phyloP scores from a whole-genome alignment of 169 alveolate genomes.

The Theileria equi region DNA sequence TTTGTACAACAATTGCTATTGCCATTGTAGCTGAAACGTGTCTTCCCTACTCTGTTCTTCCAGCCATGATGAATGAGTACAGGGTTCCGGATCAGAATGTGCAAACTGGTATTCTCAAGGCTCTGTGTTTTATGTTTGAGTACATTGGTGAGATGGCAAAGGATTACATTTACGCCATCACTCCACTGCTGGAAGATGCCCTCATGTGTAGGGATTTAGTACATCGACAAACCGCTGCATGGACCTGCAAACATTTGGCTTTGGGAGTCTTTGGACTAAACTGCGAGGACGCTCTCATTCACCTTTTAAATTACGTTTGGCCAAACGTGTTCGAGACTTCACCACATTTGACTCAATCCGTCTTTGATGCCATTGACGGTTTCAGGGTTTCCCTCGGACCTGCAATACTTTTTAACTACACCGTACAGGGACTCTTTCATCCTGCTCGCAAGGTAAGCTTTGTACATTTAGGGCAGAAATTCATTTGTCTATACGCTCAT shows the following conservation, averaged over 20 bases:
- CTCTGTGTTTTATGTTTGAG: constrained; percentile 99
- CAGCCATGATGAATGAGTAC: constrained; percentile 99
- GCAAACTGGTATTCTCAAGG: constrained; percentile 98
- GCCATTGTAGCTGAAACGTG: constrained; percentile 99
- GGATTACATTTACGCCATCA: constrained; percentile 96
- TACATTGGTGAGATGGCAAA: constrained; percentile 93
- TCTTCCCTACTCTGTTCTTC: constrained; percentile 98
- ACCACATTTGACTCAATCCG: constrained; percentile 96
- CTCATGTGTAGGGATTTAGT: constrained; percentile 98
- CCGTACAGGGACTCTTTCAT: constrained; percentile 98
- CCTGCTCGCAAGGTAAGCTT: constrained; percentile 98
- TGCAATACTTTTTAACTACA: constrained; percentile 91
- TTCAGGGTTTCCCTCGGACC: constrained; percentile 98
- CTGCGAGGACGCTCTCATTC: constrained; percentile 95
- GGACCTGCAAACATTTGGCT: constrained; percentile 97
- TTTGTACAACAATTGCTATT: constrained; percentile 96
- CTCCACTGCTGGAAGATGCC: constrained; percentile 98
- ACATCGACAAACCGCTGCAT: constrained; percentile 98
- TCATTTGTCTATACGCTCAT: background rate
- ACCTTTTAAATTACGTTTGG: constrained; percentile 97
- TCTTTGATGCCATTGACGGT: constrained; percentile 98
- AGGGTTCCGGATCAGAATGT: constrained; percentile 98
- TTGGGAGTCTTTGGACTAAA: constrained; percentile 92
- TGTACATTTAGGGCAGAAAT: too few relatives aligned
- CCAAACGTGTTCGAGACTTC: constrained; percentile 99